Conservation (phyloP, 2,329 filamentous ascomycete species). For the Cadophora sp. region DNA sequence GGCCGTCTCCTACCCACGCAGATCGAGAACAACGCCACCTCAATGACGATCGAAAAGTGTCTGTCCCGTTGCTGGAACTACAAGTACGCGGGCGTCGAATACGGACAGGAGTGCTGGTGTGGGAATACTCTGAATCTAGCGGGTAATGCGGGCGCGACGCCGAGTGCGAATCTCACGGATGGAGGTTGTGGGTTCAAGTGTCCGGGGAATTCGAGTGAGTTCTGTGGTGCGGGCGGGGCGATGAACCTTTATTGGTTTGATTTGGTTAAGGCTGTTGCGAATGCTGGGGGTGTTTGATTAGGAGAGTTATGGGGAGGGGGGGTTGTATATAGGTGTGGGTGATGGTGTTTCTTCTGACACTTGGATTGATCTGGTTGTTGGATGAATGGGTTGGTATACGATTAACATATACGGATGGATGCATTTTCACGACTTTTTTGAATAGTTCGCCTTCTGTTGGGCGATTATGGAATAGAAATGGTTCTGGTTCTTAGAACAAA, state of each 20-base stretch:
- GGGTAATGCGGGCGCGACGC: slow-evolving; percentile 22
- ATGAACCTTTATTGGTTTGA: slow-evolving; percentile 41
- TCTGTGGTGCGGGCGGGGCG: slow-evolving; percentile 43
- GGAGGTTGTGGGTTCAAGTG: slow-evolving; percentile 30
- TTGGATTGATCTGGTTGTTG: background rate
- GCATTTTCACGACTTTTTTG: background rate
- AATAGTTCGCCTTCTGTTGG: background rate
- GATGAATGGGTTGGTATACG: background rate
- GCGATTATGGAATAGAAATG: background rate
- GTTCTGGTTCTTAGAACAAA: background rate
- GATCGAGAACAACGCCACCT: slow-evolving; percentile 36
- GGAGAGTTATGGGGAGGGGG: too few relatives aligned
- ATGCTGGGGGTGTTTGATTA: slow-evolving; percentile 15
- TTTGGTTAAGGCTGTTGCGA: slow-evolving; percentile 29
- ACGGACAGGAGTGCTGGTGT: slow-evolving; percentile 52
- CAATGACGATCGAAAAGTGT: slow-evolving; percentile 46
- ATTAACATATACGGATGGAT: background rate
- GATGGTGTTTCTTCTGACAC: background rate
- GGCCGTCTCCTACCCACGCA: slow-evolving; percentile 36
- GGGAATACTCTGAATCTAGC: slow-evolving; percentile 40
- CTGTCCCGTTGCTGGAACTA: slow-evolving; percentile 44
- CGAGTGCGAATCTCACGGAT: slow-evolving; percentile 31
- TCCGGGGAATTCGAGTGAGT: slow-evolving; percentile 42
- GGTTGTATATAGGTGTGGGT: background rate
- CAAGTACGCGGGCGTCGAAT: slow-evolving; percentile 49